phyloP scores from a whole-genome alignment of 2,329 filamentous ascomycete genomes.

The Talaromyces rugulosus region DNA sequence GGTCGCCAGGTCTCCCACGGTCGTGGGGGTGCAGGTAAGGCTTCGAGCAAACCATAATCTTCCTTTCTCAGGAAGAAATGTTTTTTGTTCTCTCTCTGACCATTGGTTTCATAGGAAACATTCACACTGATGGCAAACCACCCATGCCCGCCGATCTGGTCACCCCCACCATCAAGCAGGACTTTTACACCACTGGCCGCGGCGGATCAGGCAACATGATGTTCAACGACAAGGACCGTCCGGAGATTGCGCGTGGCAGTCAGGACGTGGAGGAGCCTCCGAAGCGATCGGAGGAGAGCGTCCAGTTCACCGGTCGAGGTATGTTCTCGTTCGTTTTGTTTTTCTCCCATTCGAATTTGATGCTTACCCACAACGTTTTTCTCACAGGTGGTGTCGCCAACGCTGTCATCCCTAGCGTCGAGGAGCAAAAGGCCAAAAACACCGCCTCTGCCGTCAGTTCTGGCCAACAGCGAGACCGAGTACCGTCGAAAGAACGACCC shows the following conservation, averaged over 20 bases:
- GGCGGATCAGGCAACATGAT: constrained; percentile 89
- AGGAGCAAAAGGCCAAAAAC: constrained; percentile 12
- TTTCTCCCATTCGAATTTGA: not conserved
- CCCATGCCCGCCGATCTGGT: constrained; percentile 62
- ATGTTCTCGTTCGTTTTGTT: constrained; percentile 13
- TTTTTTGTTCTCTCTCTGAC: not conserved
- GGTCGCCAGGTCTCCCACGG: constrained; percentile 57
- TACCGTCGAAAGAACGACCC: constrained; percentile 23
- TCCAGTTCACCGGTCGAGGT: constrained; percentile 42
- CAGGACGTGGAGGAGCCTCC: constrained; percentile 71
- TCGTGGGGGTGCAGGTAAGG: constrained; percentile 67
- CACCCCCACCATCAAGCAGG: constrained; percentile 77
- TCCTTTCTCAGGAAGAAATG: not conserved
- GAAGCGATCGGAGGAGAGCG: constrained; percentile 33
- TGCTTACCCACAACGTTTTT: not conserved
- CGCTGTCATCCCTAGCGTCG: constrained; percentile 25
- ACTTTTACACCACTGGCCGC: constrained; percentile 84
- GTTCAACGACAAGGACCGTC: constrained; percentile 63
- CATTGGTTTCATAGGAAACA: constrained; percentile 52
- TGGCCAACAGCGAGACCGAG: constrained; percentile 13
- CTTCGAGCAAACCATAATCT: not conserved
- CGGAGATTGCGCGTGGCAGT: constrained; percentile 65
- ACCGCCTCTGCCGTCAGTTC: not conserved
- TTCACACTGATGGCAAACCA: constrained; percentile 49
- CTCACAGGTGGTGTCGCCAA: constrained; percentile 33